phyloP scores from a whole-genome alignment of 768 basidiomycete genomes.

The Amanita fuliginea region DNA sequence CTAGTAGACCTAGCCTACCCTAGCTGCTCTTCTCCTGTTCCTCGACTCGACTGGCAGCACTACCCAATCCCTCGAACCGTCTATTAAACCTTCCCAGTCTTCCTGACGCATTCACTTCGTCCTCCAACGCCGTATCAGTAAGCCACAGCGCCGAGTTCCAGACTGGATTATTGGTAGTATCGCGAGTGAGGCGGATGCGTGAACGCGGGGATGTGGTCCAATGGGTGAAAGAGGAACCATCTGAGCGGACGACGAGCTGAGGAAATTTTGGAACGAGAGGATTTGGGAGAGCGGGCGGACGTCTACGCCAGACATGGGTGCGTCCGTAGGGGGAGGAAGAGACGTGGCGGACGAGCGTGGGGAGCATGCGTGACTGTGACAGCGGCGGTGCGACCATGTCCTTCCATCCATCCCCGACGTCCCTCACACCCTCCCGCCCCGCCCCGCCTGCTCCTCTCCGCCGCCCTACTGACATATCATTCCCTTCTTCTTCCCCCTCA shows the following conservation, averaged over 20 bases:
- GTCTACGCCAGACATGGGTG: conserved; percentile 72
- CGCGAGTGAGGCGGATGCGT: conserved; percentile 66
- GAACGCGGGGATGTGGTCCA: conserved; percentile 85
- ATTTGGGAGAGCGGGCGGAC: conserved; percentile 58
- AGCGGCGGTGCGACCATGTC: conserved; percentile 17
- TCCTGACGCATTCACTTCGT: conserved; percentile 64
- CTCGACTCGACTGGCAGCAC: conserved; percentile 20
- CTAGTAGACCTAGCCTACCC: no score
- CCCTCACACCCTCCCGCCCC: conserved; percentile 68
- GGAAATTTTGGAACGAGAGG: conserved; percentile 82
- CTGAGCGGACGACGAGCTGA: conserved; percentile 75
- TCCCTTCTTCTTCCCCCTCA: conserved; percentile 42
- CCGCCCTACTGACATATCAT: conserved; percentile 30
- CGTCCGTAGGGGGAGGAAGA: conserved; percentile 78
- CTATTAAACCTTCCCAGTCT: conserved; percentile 73
- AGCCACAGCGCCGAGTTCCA: conserved; percentile 63
- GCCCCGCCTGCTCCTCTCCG: conserved; percentile 62
- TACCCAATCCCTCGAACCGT: conserved; percentile 47
- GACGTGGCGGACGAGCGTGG: conserved; percentile 14
- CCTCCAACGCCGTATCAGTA: conserved; percentile 43
- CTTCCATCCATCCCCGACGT: conserved; percentile 32
- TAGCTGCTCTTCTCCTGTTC: conserved; percentile 10
- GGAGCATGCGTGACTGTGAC: neutral
- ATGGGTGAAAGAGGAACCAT: conserved; percentile 81
- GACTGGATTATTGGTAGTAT: conserved; percentile 80